Base-by-base conservation (phyloP, 164 flowering plant species). In the Macadamia integrifolia region DNA sequence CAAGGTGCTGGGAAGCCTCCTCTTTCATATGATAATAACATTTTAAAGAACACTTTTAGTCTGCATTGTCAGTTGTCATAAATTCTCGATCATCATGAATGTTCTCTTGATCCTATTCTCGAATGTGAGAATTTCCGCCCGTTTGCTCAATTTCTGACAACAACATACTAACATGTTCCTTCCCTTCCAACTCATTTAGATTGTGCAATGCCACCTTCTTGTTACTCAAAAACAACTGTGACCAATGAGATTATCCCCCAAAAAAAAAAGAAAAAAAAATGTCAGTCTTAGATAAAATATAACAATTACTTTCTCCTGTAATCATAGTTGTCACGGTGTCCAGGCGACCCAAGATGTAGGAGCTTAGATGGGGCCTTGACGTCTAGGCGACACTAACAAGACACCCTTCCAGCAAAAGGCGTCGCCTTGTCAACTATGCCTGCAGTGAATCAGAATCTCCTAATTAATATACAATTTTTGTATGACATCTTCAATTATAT, bases 1-100 rank as follows among this genome's bases (percentile, higher is more conserved):
- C 40, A 90, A 92, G 92, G 95, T 89, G 59, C 53, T 71, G 23
- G 35, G 18, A 58, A 28, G 62, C 31, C 49, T 55, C 53, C 60
- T 65, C 23, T 53, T 50, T 10, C n/a, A 29, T 58, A 12, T 68
- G 10, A 17, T 18, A 17, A 35, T 43, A 55, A 13, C n/a, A 12
- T 43, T 28, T 42, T 60, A 61, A 35, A 35, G 40, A 35, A 35
- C 40, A 35, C 40, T 35, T 5, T 35, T 35, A 5, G 40, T 35
- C 40, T 35, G 23, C 31, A 48, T 30, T 14, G 30, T 68, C 0
- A 17, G 7, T 11, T 67, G 17, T 14, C 30, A 14, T 52, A 14
- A 14, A 43, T 8, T 9, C 35, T 66, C 17, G 1, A 48, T 44
- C 12, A 53, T 18, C 61, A 56, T 55, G 30, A 53, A 46, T 30